Evolutionary conservation across 805 yeast genomes (phyloP).

Genomic region (Hemisphaericaspora nanyangensis): DNA sequence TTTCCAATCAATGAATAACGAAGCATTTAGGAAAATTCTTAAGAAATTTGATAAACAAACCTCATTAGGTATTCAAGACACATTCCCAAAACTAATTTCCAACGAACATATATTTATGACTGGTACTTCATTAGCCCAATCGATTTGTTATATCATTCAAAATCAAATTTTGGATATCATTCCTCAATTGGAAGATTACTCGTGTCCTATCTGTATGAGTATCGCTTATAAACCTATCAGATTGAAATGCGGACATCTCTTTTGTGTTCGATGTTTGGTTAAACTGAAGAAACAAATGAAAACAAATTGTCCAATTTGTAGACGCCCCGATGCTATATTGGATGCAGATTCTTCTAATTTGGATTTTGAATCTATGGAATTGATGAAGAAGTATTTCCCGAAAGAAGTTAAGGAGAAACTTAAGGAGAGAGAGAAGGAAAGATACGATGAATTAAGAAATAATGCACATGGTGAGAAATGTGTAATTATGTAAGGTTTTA

Average conservation of each 20-base stretch:
- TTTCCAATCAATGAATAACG: conserved; percentile 58
- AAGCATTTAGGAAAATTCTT: conserved; percentile 64
- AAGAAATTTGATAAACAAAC: conserved; percentile 78
- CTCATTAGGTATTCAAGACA: conserved; percentile 42
- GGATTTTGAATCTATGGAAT: conserved; percentile 49
- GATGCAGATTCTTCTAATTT: conserved; percentile 58
- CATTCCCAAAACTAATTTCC: conserved; percentile 44
- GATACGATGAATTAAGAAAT: conserved; percentile 22
- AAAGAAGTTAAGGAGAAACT: conserved; percentile 61
- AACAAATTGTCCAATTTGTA: conserved; percentile 66
- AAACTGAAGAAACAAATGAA: conserved; percentile 58
- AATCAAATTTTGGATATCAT: conserved; percentile 50
- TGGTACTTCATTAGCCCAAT: conserved; percentile 49
- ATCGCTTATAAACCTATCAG: conserved; percentile 72
- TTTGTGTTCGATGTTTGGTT: conserved; percentile 70
- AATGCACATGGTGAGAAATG: conserved; percentile 8
- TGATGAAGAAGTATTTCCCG: conserved; percentile 62
- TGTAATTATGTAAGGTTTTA: conserved; percentile 9
- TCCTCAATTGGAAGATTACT: conserved; percentile 74
- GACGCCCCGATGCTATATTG: conserved; percentile 48
- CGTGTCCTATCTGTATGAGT: conserved; percentile 69
- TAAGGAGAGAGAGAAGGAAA: conserved; percentile 44
- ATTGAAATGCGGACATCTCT: conserved; percentile 60
- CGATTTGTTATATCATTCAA: conserved; percentile 54
- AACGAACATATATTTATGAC: conserved; percentile 41